Percentiles rank a stretch among this genome's conserved stretches.
phyloP scores from a whole-genome alignment of 2,329 filamentous ascomycete species.

The Claviceps monticola region DNA sequence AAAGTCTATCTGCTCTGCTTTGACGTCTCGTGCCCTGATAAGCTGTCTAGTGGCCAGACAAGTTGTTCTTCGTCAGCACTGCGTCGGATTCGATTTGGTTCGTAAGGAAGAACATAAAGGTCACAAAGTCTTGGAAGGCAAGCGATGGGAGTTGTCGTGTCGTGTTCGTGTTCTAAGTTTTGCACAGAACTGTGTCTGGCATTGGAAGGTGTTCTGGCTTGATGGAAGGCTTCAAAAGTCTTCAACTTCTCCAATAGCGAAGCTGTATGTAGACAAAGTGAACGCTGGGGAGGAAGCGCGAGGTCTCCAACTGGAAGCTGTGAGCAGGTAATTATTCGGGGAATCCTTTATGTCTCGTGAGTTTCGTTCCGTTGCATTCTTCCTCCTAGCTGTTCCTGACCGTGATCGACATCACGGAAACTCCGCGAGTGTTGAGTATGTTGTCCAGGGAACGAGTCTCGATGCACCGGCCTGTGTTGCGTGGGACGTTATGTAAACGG shows the following conservation, averaged over 20 bases:
- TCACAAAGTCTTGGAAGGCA: too few species aligned
- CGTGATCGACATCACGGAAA: neutral
- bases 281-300: neutral
- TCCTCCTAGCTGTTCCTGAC: neutral
- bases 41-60: too few species aligned
- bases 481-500: neutral
- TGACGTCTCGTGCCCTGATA: too few species aligned
- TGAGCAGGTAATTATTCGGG: neutral
- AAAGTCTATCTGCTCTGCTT: too few species aligned
- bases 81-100: too few species aligned
- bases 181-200: neutral
- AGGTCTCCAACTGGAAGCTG: neutral
- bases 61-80: too few species aligned
- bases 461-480: neutral
- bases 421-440: neutral
- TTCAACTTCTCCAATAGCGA: neutral
- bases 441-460: neutral
- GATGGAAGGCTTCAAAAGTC: neutral
- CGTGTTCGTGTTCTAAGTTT: neutral
- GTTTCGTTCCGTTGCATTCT: too few species aligned
- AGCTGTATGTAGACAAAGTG: neutral
- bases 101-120: too few species aligned
- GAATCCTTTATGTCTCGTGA: neutral
- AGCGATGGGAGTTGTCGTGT: too few species aligned
- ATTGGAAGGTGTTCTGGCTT: too few species aligned